Evolutionary conservation across 2,329 filamentous ascomycete genomes (phyloP).

Genomic region (Emydomyces testavorans): DNA sequence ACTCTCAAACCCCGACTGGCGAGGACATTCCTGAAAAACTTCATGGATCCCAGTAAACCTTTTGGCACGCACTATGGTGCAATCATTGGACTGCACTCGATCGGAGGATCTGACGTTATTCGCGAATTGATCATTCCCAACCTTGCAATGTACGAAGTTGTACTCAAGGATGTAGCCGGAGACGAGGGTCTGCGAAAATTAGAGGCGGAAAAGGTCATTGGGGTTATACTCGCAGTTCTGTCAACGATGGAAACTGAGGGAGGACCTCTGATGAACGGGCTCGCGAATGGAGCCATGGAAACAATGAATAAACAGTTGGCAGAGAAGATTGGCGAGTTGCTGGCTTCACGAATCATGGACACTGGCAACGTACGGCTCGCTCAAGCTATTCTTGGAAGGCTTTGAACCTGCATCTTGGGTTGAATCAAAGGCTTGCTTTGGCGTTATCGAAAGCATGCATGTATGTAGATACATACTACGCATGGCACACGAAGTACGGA

Average conservation of each 20-base stretch:
- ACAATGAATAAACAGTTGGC: slow-evolving; percentile 29
- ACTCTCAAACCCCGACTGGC: slow-evolving; percentile 79
- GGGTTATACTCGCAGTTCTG: slow-evolving; percentile 46
- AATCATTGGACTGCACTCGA: slow-evolving; percentile 63
- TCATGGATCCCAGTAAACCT: slow-evolving; percentile 75
- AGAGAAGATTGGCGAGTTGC: slow-evolving; percentile 33
- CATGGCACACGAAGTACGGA: too few relatives aligned
- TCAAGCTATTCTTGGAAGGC: slow-evolving; percentile 27
- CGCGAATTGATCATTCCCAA: slow-evolving; percentile 55
- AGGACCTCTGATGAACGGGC: slow-evolving; percentile 31
- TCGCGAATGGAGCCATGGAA: slow-evolving; percentile 27
- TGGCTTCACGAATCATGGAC: slow-evolving; percentile 34
- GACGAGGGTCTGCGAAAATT: slow-evolving; percentile 43
- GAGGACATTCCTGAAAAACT: slow-evolving; percentile 83
- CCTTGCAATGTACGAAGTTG: slow-evolving; percentile 50
- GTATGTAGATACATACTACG: neutral
- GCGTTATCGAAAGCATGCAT: neutral
- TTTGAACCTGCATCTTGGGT: too few relatives aligned
- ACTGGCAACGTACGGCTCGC: slow-evolving; percentile 32
- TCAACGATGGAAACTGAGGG: slow-evolving; percentile 42
- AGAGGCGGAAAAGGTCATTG: slow-evolving; percentile 51
- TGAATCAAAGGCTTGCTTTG: neutral
- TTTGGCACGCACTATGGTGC: slow-evolving; percentile 82
- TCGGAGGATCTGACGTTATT: slow-evolving; percentile 60
- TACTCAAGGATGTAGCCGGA: slow-evolving; percentile 46